These are phyloP conservation scores for Abelmoschus esculentus DNA, from an alignment of 345 rosid genomes.

Conservation along the genomic window DNA sequence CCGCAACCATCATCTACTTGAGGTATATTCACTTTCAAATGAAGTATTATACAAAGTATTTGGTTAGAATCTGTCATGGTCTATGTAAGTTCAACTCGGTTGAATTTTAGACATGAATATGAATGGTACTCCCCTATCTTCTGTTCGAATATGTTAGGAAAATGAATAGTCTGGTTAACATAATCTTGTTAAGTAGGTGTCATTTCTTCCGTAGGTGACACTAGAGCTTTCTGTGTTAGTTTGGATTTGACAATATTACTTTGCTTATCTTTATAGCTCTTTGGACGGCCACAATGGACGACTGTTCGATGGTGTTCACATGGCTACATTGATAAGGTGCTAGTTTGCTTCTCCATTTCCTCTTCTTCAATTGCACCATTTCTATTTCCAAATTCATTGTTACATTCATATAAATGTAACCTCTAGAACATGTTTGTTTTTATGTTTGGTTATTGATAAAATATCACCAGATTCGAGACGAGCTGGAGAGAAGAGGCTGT, in stretches of 20 bases:
- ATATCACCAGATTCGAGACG: slow-evolving; percentile 45
- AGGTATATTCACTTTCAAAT: slow-evolving; percentile 29
- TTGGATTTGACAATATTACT: not conserved
- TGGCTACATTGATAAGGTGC: slow-evolving; percentile 61
- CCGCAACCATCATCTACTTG: slow-evolving; percentile 76
- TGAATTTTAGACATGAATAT: too few relatives aligned
- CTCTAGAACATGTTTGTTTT: not conserved
- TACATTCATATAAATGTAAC: not conserved
- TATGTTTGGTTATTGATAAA: not conserved
- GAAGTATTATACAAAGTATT: not conserved
- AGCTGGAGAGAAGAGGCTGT: slow-evolving; percentile 58
- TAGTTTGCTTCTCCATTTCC: not conserved
- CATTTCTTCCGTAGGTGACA: too few relatives aligned
- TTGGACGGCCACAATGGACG: slow-evolving; percentile 89
- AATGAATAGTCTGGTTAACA: too few relatives aligned
- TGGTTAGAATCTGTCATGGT: not conserved
- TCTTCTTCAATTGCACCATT: not conserved
- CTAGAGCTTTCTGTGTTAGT: not conserved
- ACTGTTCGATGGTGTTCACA: slow-evolving; percentile 64
- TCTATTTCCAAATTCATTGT: not conserved
- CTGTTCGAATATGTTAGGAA: too few relatives aligned
- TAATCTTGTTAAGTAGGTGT: too few relatives aligned
- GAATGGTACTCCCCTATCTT: too few relatives aligned
- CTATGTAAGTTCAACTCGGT: too few relatives aligned
- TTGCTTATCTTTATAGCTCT: slow-evolving; percentile 33